Conservation (phyloP, 2,329 filamentous ascomycete genomes). For the Ascochyta pisi region DNA sequence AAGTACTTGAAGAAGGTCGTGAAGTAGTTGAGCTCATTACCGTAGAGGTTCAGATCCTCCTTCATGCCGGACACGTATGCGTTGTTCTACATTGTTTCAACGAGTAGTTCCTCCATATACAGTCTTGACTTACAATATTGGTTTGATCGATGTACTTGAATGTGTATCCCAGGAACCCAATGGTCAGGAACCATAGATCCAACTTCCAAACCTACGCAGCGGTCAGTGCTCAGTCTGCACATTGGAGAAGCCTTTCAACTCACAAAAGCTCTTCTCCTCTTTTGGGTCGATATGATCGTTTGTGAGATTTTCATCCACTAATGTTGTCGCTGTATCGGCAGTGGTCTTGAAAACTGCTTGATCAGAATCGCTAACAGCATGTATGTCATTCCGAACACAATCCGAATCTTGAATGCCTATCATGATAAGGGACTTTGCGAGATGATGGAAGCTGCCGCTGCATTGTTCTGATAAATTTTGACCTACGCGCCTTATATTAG, state of each 20-base stretch:
- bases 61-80: constrained; percentile 21
- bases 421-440: background rate
- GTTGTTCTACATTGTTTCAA: constrained; percentile 10
- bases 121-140: constrained; percentile 12
- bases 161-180: constrained; percentile 22
- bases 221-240: background rate
- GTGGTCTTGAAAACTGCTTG: background rate
- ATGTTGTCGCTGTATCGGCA: background rate
- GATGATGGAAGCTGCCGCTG: background rate
- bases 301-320: background rate
- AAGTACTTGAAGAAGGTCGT: constrained; percentile 4
- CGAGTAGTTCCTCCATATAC: background rate
- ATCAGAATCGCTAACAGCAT: background rate
- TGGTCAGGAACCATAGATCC: constrained; percentile 14
- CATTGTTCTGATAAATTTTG: background rate
- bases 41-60: constrained; percentile 13
- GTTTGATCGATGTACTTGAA: constrained; percentile 27
- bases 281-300: background rate
- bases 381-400: background rate
- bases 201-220: constrained; percentile 13
- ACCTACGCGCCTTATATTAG: background rate
- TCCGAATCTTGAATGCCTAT: background rate
- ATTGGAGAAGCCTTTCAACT: background rate
- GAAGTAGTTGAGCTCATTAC: constrained; percentile 20
- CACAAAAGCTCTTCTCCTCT: background rate